Conservation (phyloP, 352 stramenopile genomes). For the Pythium phragmitis region DNA sequence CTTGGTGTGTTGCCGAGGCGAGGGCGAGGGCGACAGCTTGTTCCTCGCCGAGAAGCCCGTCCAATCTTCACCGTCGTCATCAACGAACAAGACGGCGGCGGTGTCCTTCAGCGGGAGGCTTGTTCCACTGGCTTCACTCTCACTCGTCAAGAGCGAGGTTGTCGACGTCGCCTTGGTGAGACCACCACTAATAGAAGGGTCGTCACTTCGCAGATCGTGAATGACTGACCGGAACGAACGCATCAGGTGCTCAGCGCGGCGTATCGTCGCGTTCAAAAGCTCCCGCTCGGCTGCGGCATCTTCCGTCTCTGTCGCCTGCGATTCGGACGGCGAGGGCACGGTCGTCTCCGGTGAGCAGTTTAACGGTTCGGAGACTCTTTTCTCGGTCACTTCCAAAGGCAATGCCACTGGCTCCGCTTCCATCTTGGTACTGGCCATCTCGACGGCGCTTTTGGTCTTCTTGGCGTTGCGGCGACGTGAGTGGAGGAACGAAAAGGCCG, state of each 20-base stretch:
- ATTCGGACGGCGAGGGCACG: background rate
- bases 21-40: background rate
- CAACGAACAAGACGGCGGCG: slow-evolving; percentile 14
- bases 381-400: background rate
- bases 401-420: background rate
- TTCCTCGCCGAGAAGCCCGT: background rate
- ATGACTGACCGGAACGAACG: slow-evolving; percentile 22
- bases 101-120: too few species aligned
- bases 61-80: slow-evolving; percentile 1
- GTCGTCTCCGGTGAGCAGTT: background rate
- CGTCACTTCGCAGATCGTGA: slow-evolving; percentile 7
- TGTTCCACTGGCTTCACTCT: background rate
- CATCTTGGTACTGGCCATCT: background rate
- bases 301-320: background rate
- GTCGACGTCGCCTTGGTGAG: slow-evolving; percentile 26
- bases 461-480: slow-evolving; percentile 22
- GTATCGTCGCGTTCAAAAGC: slow-evolving; percentile 21
- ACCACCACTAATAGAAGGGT: background rate
- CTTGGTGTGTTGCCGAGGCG: background rate
- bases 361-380: background rate
- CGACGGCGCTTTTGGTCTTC: background rate
- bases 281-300: background rate
- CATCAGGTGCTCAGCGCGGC: slow-evolving; percentile 23
- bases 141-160: slow-evolving; percentile 1
- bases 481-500: slow-evolving; percentile 25